Evolutionary conservation across 2,329 filamentous ascomycete genomes (phyloP), one percentile per base, ranked within the genome.

Genomic region (Venturia oleaginea): DNA sequence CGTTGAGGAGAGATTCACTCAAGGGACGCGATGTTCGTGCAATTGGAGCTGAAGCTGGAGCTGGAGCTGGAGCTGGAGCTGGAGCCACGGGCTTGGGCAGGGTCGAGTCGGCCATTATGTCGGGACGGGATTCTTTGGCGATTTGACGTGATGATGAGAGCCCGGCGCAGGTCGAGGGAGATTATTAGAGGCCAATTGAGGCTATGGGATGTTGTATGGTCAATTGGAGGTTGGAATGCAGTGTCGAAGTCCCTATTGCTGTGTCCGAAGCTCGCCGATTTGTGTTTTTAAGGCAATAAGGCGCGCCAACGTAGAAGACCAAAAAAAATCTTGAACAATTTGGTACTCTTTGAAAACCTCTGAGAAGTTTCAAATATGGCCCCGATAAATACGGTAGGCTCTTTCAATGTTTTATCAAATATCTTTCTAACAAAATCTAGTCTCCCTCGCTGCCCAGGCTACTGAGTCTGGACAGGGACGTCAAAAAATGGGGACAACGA

Each of bases 1-100:
- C 94, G 80, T 97, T 97, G 75, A 99, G 86, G 73, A 99, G 86
- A 74, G 93, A 91, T 83, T 99, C 94, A 83, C 93, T 97, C 80
- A 97, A 89, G 68, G 94, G 93, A 78, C 85, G 84, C 75, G 79
- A 84, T 68, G 85, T 80, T 71, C 91, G 86, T 77, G 88, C 84
- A 75, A 89, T 83, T 68, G 85, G 83, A 76, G 84, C 82, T 71
- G 86, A 83, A 70, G 85, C 80, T 69, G 83, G 78, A 72, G 84
- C 72, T 67, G 79, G 71, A 65, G 72, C 82, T 71, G 86, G 83
- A 70, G 85, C 80, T 69, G 83, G 78, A 72, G 84, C 72, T 67
- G 79, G 71, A 65, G 72, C 68, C 27, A 51, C 30, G 11, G 51
- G 51, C 51, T 57, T 57, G 34, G 51, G 51, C 15, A 57, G 51